Percentiles rank a stretch among this genome's conserved stretches.
These are phyloP conservation scores for Spathaspora sp. DNA, from an alignment of 805 yeast species.

Conservation along the genomic window DNA sequence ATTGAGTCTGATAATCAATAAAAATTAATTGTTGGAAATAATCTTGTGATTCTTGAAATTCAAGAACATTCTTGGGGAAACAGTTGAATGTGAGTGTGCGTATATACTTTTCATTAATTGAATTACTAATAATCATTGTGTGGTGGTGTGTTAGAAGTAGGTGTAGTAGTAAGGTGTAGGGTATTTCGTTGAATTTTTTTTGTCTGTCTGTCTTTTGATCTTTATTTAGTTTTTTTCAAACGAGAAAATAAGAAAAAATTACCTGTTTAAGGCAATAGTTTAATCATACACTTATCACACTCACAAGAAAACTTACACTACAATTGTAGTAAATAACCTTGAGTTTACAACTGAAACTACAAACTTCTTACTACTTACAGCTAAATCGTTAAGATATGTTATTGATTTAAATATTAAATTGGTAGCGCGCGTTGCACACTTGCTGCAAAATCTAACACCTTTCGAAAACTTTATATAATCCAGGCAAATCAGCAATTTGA, in stretches of 20 bases:
- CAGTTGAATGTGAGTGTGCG: constrained; percentile 31
- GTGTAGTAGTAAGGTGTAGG: not conserved
- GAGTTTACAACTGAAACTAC: not conserved
- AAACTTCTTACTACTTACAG: not conserved
- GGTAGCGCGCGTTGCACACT: not conserved
- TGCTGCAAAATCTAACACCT: constrained; percentile 51
- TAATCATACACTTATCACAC: not conserved
- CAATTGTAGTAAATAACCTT: too few relatives aligned
- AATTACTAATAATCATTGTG: constrained; percentile 22
- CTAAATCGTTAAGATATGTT: not conserved
- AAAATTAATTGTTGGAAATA: constrained; percentile 31
- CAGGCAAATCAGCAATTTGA: constrained; percentile 90
- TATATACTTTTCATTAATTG: constrained; percentile 22
- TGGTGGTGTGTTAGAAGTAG: not conserved
- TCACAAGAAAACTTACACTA: not conserved
- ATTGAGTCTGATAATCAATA: constrained; percentile 36
- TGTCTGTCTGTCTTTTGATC: not conserved
- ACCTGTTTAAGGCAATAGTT: not conserved
- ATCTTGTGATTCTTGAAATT: constrained; percentile 30
- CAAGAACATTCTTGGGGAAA: constrained; percentile 32
- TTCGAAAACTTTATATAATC: constrained; percentile 87
- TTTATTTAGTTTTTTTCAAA: not conserved
- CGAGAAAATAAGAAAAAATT: not conserved
- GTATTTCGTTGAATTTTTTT: not conserved
- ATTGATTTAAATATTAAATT: too few relatives aligned